phyloP scores from a whole-genome alignment of 805 yeast genomes.

The Hanseniaspora jakobsenii region DNA sequence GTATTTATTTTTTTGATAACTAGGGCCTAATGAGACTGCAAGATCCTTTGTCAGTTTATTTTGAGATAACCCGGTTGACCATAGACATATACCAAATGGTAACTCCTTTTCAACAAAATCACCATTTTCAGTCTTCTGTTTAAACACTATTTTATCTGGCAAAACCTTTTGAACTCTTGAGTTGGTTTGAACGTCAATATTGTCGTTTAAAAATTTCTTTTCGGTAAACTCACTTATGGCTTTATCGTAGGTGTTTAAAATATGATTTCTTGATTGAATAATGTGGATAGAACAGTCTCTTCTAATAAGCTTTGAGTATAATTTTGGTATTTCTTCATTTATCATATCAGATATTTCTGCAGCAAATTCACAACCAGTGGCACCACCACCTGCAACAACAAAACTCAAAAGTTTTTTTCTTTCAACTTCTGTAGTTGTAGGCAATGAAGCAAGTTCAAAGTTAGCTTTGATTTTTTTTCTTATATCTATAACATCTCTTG shows the following conservation, averaged over 20 bases:
- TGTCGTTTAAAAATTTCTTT: slow-evolving; percentile 49
- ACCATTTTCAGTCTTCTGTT: slow-evolving; percentile 33
- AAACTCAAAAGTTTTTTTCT: slow-evolving; percentile 49
- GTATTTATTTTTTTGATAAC: slow-evolving; percentile 45
- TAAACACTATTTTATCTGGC: slow-evolving; percentile 47
- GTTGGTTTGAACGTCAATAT: slow-evolving; percentile 50
- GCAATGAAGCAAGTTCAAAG: slow-evolving; percentile 52
- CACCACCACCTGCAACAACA: slow-evolving; percentile 66
- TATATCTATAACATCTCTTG: slow-evolving; percentile 49
- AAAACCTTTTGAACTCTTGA: slow-evolving; percentile 50
- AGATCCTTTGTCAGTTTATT: slow-evolving; percentile 49
- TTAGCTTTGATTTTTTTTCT: slow-evolving; percentile 43
- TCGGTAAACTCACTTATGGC: slow-evolving; percentile 53
- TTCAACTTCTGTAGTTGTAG: slow-evolving; percentile 52
- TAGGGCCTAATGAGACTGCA: slow-evolving; percentile 35
- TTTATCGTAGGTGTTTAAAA: slow-evolving; percentile 57
- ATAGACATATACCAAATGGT: slow-evolving; percentile 56
- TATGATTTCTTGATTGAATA: slow-evolving; percentile 56
- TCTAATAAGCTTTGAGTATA: slow-evolving; percentile 48
- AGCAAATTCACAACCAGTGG: slow-evolving; percentile 65
- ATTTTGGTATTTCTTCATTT: slow-evolving; percentile 48
- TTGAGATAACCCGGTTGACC: slow-evolving; percentile 69
- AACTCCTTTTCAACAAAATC: slow-evolving; percentile 26
- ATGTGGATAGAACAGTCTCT: slow-evolving; percentile 56
- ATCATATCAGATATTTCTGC: slow-evolving; percentile 57